Evolutionary conservation across 2,329 filamentous ascomycete genomes (phyloP).

Genomic region (Sphaerulina musiva): DNA sequence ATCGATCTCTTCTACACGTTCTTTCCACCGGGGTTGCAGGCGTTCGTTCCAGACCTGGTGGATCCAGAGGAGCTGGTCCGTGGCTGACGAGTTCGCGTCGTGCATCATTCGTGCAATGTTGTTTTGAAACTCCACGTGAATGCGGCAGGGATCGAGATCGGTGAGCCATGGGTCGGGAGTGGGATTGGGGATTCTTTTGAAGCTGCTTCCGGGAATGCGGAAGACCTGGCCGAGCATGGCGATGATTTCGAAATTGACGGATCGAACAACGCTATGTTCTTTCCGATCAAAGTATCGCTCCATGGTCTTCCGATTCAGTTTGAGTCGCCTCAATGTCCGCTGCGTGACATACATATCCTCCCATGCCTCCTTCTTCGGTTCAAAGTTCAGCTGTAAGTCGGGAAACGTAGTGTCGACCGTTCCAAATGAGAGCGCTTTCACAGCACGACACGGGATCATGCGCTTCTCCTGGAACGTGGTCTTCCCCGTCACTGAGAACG

Average conservation of each 20-base stretch:
- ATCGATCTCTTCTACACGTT: constrained; percentile 3
- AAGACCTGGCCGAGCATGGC: constrained; percentile 12
- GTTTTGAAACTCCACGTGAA: constrained; percentile 8
- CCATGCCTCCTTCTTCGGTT: constrained; percentile 3
- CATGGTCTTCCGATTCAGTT: constrained; percentile 4
- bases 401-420: constrained; percentile 9
- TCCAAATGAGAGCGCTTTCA: constrained; percentile 12
- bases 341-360: constrained; percentile 6
- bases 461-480: neutral
- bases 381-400: constrained; percentile 4
- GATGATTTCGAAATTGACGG: constrained; percentile 13
- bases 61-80: constrained; percentile 2
- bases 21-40: constrained; percentile 6
- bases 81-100: neutral
- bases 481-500: constrained; percentile 6
- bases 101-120: constrained; percentile 1
- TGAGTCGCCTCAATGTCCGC: constrained; percentile 4
- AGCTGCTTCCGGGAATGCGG: constrained; percentile 11
- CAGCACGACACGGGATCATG: constrained; percentile 7
- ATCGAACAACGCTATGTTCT: constrained; percentile 4
- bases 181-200: constrained; percentile 12
- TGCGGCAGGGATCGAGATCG: constrained; percentile 7
- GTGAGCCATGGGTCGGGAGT: constrained; percentile 10
- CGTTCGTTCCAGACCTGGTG: neutral
- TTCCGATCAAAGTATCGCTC: constrained; percentile 6